A percentile compares a stretch with the other conserved stretches of the same genome.
These are phyloP conservation scores for Pichia eremophila DNA, from an alignment of 805 yeast genomes.

Conservation along the genomic window DNA sequence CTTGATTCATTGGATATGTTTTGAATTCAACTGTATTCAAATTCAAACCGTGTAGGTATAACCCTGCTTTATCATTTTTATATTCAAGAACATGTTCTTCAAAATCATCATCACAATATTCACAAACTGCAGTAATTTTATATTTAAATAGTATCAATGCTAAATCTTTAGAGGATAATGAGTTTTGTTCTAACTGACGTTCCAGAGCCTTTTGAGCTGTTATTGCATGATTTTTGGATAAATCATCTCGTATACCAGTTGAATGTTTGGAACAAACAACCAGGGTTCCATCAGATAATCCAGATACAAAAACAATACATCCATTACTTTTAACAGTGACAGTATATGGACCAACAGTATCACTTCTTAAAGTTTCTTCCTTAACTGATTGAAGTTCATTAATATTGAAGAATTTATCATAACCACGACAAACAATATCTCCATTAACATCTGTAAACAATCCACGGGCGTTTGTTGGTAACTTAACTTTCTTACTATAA, in stretches of 20 bases:
- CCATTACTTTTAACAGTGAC: conserved; percentile 89
- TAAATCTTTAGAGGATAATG: conserved; percentile 37
- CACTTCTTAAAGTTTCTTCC: conserved; percentile 33
- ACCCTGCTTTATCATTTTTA: conserved; percentile 55
- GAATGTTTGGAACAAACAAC: conserved; percentile 89
- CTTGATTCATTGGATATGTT: conserved; percentile 56
- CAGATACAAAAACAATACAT: conserved; percentile 79
- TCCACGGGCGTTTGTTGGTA: conserved; percentile 81
- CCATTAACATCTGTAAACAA: conserved; percentile 43
- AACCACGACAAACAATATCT: conserved; percentile 72
- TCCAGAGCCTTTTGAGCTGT: conserved; percentile 57
- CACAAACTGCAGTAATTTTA: conserved; percentile 81
- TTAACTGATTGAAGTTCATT: conserved; percentile 52
- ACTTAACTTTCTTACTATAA: conserved; percentile 37
- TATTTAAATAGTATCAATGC: conserved; percentile 43
- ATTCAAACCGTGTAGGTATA: conserved; percentile 87
- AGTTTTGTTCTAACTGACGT: conserved; percentile 37
- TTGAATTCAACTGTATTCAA: conserved; percentile 50
- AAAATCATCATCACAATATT: conserved; percentile 82
- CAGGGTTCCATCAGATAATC: conserved; percentile 62
- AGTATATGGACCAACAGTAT: conserved; percentile 68
- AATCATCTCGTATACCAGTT: conserved; percentile 50
- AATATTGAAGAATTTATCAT: conserved; percentile 87
- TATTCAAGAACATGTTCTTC: conserved; percentile 91
- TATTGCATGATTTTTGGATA: conserved; percentile 57